Base-by-base conservation (phyloP, 2,329 filamentous ascomycete species). In the Ophiostoma pallidulum region DNA sequence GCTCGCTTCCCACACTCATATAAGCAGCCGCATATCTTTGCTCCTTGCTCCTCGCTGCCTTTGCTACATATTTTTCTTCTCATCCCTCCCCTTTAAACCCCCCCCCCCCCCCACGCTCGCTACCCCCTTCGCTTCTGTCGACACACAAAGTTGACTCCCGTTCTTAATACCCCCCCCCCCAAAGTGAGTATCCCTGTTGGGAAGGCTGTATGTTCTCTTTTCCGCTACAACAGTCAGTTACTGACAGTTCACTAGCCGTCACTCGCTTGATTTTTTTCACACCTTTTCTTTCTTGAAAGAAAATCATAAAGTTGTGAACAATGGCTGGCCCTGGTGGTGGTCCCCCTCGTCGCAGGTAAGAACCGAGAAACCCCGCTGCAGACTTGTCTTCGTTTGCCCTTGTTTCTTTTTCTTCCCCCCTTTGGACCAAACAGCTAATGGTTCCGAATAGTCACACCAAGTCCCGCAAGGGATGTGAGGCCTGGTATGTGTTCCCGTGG, bases 381-480 rank as follows among this genome's bases (percentile, higher is more conserved):
- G 4, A 14, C 13, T 18, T 4, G 12, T 22, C 19, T 45, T 12
- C 3, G 4, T 9, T 6, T 6, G 6, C 41, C 67, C 50, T 43
- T 39, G 35, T 46, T 24, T 19, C 41, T 20, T 14, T 36, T 47
- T 29, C 14, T 37, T 10, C n/a, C n/a, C n/a, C n/a, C n/a, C 6
- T 32, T 28, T 24, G 41, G 4, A 14, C 32, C 46, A 44, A 4
- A 16, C 24, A 49, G 36, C 60, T 62, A 45, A 61, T 49, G 58
- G 49, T 20, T 19, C 1, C 9, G 38, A 51, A 19, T 64, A 95
- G 91, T 73, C 92, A 98, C 73, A 98, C 92, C 64, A 98, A 98
- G 74, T 97, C 91, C 60, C 84, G 92, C 63, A 97, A 96, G 71
- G 92, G 92, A 54, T 98, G 92, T 76, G 91, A 94, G 61, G 95